A percentile compares a stretch with the other conserved stretches of the same genome.
Evolutionary conservation across 108 stramenopile genomes (phyloP).

Genomic region (Mediolabrus comicus): DNA sequence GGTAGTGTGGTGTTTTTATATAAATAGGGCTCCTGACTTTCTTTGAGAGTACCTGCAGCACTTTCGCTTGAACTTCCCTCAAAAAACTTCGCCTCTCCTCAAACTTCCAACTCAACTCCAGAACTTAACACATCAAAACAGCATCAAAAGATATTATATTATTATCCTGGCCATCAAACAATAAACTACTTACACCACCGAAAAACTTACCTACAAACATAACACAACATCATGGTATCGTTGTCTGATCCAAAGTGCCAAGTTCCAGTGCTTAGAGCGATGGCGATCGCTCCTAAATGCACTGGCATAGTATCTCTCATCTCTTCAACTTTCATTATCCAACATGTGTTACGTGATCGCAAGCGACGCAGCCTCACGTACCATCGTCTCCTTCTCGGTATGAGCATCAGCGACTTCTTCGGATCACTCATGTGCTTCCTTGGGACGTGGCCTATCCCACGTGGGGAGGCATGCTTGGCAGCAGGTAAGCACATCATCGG

Average conservation of each 20-base stretch:
- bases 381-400: slow-evolving; percentile 11
- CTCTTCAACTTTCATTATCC: slow-evolving; percentile 6
- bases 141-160: too few species aligned
- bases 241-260: background rate
- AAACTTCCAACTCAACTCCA: too few species aligned
- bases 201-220: background rate
- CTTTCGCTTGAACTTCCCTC: too few species aligned
- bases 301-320: background rate
- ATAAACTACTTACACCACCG: background rate
- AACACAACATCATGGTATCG: background rate
- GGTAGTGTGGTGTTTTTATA: too few species aligned
- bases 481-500: too few species aligned
- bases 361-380: slow-evolving; percentile 5
- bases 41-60: too few species aligned
- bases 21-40: too few species aligned
- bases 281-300: background rate
- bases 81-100: too few species aligned
- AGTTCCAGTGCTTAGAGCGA: background rate
- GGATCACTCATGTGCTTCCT: slow-evolving; percentile 8
- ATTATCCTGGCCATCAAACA: too few species aligned
- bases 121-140: too few species aligned
- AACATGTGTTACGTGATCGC: slow-evolving; percentile 6
- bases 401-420: slow-evolving; percentile 6
- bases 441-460: slow-evolving; percentile 10
- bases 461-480: slow-evolving; percentile 2